Percentiles rank a stretch among this genome's conserved stretches.
Evolutionary conservation across 306 rosid genomes (phyloP).

Genomic region (Acmispon strigosus): DNA sequence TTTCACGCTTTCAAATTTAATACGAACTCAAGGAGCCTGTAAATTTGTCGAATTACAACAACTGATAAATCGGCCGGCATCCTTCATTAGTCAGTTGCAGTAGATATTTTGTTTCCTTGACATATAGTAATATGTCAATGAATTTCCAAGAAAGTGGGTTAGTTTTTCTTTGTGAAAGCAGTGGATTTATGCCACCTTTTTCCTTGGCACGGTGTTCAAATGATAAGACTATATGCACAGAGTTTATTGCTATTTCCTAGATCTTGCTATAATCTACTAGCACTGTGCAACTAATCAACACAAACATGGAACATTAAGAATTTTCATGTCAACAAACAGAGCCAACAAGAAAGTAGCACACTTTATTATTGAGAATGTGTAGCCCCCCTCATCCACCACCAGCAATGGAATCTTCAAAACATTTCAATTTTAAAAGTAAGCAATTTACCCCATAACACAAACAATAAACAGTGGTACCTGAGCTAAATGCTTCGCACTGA

Average conservation of each 20-base stretch:
- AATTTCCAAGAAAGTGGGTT: background rate
- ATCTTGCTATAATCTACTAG: constrained; percentile 4
- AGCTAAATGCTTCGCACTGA: constrained; percentile 88
- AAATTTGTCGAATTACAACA: background rate
- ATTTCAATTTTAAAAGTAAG: background rate
- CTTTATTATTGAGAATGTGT: background rate
- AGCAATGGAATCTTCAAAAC: background rate
- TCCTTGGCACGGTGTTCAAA: background rate
- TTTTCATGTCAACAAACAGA: constrained; percentile 9
- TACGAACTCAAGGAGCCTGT: background rate
- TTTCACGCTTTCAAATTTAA: background rate
- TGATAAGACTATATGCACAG: background rate
- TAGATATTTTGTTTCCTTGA: background rate
- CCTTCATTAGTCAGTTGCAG: background rate
- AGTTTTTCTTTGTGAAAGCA: background rate
- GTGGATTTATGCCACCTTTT: background rate
- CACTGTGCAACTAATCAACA: background rate
- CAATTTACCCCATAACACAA: background rate
- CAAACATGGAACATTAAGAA: background rate
- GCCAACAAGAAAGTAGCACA: background rate
- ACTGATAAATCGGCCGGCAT: background rate
- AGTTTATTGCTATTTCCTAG: background rate
- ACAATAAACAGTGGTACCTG: constrained; percentile 55
- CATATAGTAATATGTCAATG: background rate
- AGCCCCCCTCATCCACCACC: background rate